Evolutionary conservation across 495 filamentous ascomycete species (phyloP), one percentile per base, ranked within the genome.

Genomic region (Rhypophila decipiens): DNA sequence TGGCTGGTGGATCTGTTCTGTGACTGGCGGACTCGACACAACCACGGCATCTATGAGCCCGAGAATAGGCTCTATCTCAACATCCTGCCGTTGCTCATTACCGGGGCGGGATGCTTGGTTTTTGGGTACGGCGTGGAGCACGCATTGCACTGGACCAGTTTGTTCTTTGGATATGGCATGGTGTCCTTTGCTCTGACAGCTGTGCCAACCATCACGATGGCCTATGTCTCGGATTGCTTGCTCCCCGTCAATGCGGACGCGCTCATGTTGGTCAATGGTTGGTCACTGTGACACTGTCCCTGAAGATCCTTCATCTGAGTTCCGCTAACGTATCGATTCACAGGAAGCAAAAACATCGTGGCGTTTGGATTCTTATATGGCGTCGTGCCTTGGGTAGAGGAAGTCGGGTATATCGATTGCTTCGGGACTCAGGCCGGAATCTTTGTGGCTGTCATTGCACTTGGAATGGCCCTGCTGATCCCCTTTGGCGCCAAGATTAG

Each of bases 361-460:
- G 58, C 58, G 1, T 66, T 66, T 21, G 54, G 60, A 2, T 66
- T 63, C 22, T 46, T 61, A 1, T 61, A 63, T 20, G 60, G 56
- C 3, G 56, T 66, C 37, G 44, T 64, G 20, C 73, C 74, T 1
- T 79, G 76, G 77, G 69, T 76, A 15, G 61, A 68, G 24, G 46
- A 63, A 39, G 61, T 64, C 0, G 75, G 77, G 1, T 79, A 79
- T 39, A 43, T 63, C 4, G 59, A 68, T 46, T 74, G 74, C 18
- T 79, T 72, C 44, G 75, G 76, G 1, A 55, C 68, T n/a, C 76
- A 77, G 65, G 74, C 75, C 1, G 70, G 71, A 21, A 74, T 78
- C 5, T 66, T 54, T 46, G 56, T 59, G n/a, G 56, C 50, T 11
- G 43, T 66, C 11, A 58, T 66, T 18, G 53, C 34, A 9, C 22